These are phyloP conservation scores for Thielaviopsis punctulata DNA, from an alignment of 2,329 filamentous ascomycete species.

Conservation along the genomic window DNA sequence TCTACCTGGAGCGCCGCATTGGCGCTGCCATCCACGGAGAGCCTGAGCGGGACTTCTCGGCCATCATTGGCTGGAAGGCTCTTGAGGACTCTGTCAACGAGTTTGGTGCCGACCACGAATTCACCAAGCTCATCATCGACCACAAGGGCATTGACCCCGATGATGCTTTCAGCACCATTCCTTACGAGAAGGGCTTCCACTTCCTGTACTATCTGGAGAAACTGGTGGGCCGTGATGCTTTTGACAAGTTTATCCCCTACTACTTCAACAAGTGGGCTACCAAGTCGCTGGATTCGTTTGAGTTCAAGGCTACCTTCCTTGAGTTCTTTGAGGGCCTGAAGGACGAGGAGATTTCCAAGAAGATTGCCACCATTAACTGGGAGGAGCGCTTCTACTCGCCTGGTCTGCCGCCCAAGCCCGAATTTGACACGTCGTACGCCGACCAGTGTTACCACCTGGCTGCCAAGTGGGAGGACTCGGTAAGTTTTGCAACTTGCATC, in stretches of 20 bases:
- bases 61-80: conserved; percentile 90
- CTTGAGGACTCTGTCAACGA: conserved; percentile 64
- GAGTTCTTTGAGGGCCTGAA: conserved; percentile 58
- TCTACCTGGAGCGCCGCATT: conserved; percentile 80
- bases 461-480: conserved; percentile 56
- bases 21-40: conserved; percentile 64
- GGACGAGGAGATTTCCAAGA: conserved; percentile 45
- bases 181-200: conserved; percentile 93
- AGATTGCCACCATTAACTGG: conserved; percentile 68
- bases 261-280: conserved; percentile 77
- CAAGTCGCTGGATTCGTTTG: conserved; percentile 80
- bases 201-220: conserved; percentile 85
- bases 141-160: conserved; percentile 87
- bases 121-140: conserved; percentile 77
- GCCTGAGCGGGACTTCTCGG: conserved; percentile 76
- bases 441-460: conserved; percentile 73
- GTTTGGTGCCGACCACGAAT: conserved; percentile 72
- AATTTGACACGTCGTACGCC: conserved; percentile 76
- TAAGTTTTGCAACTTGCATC: conserved; percentile 21
- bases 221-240: conserved; percentile 67
- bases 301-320: conserved; percentile 79
- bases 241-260: conserved; percentile 88
- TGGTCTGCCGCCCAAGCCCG: conserved; percentile 75
- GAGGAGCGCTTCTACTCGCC: conserved; percentile 76
- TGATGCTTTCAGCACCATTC: conserved; percentile 81